Evolutionary conservation across 371 early-diverging fungal genomes (phyloP).

Genomic region (Zychaea mexicana): DNA sequence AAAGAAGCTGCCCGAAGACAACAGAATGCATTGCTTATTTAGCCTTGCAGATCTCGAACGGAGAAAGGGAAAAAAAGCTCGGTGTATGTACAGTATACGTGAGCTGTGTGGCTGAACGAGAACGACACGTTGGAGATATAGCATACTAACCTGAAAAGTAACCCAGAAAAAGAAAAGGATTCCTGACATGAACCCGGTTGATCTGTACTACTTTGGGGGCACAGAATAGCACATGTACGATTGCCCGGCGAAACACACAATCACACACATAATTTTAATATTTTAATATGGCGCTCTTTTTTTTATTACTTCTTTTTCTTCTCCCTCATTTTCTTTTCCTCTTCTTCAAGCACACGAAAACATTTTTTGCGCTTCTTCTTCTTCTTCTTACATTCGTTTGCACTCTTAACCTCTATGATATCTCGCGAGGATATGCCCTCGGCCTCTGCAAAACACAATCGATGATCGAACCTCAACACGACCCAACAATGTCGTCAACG

Average conservation of each 20-base stretch:
- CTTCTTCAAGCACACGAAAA: background rate
- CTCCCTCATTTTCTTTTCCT: background rate
- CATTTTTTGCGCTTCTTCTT: background rate
- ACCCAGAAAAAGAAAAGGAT: background rate
- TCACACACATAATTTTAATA: background rate
- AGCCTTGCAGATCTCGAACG: too few species aligned
- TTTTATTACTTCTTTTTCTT: background rate
- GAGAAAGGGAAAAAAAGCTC: too few species aligned
- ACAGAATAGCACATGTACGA: background rate
- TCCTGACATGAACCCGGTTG: background rate
- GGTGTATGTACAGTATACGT: too few species aligned
- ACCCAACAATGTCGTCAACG: background rate
- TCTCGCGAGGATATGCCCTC: background rate
- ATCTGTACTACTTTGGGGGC: background rate
- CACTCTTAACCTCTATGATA: background rate
- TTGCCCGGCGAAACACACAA: background rate
- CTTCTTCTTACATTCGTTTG: background rate
- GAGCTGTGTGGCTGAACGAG: too few species aligned
- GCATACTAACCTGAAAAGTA: background rate
- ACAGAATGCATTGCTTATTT: too few species aligned
- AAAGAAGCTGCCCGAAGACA: too few species aligned
- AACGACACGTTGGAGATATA: too few species aligned
- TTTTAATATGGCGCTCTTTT: slow-evolving; percentile 7
- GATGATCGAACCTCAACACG: background rate
- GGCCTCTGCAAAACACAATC: background rate